Evolutionary conservation across 2,329 filamentous ascomycete genomes (phyloP).

Genomic region (Epichloe hybrida): DNA sequence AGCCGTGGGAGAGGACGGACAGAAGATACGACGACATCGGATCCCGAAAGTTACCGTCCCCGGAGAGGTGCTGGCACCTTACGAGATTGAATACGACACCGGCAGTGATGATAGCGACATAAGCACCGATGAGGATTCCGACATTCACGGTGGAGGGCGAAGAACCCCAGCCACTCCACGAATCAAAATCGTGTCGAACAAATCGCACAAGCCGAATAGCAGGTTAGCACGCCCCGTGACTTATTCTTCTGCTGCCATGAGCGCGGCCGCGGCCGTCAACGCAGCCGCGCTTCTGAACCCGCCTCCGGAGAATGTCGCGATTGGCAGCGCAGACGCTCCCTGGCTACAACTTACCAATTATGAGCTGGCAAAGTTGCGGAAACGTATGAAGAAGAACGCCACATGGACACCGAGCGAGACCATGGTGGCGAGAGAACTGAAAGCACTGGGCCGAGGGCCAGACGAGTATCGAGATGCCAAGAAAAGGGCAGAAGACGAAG

Average conservation of each 20-base stretch:
- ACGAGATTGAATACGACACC: conserved; percentile 48
- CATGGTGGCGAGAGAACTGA: conserved; percentile 71
- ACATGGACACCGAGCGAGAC: conserved; percentile 75
- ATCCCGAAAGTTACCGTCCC: conserved; percentile 50
- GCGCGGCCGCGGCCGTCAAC: conserved; percentile 26
- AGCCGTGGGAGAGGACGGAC: conserved; percentile 29
- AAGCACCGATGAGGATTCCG: conserved; percentile 37
- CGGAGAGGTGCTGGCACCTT: conserved; percentile 51
- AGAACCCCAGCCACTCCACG: conserved; percentile 27
- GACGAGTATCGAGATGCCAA: conserved; percentile 49
- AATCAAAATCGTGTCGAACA: conserved; percentile 34
- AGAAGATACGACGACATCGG: conserved; percentile 31
- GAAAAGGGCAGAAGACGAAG: conserved; percentile 51
- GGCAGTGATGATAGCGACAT: conserved; percentile 40
- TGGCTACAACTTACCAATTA: conserved; percentile 54
- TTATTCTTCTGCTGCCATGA: conserved; percentile 22
- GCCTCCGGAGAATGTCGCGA: conserved; percentile 44
- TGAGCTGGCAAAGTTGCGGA: conserved; percentile 56
- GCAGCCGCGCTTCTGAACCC: conserved; percentile 35
- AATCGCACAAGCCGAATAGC: conserved; percentile 33
- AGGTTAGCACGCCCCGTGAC: conserved; percentile 19
- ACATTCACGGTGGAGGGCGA: conserved; percentile 23
- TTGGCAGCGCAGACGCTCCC: conserved; percentile 46
- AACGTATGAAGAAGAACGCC: conserved; percentile 86
- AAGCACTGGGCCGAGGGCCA: conserved; percentile 52